phyloP scores from a whole-genome alignment of 129 eudicot genomes.

The Saussurea involucrata region DNA sequence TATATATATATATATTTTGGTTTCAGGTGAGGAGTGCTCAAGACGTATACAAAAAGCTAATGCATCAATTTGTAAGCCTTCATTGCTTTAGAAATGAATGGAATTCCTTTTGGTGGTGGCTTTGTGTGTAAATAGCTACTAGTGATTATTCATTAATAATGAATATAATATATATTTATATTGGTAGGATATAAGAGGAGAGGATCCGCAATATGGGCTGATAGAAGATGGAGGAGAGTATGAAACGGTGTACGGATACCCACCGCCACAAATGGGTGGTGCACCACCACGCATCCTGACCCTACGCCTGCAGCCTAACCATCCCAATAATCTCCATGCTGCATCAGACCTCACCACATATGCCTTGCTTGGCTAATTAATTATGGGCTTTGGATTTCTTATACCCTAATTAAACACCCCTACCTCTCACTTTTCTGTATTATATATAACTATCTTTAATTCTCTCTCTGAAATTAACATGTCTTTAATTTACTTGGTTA shows the following conservation, averaged over 20 bases:
- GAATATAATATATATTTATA: not conserved
- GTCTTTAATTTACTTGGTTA: too few species aligned
- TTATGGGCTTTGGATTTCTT: not conserved
- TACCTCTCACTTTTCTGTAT: not conserved
- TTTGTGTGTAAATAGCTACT: not conserved
- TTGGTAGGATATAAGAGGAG: constrained; percentile 60
- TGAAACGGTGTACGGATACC: constrained; percentile 47
- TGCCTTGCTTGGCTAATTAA: constrained; percentile 53
- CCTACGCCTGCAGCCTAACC: constrained; percentile 49
- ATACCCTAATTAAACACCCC: not conserved
- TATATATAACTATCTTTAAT: not conserved
- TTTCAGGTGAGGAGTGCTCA: constrained; percentile 69
- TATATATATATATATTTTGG: not conserved
- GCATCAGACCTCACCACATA: constrained; percentile 75
- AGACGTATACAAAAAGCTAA: constrained; percentile 50
- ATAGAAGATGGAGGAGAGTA: constrained; percentile 76
- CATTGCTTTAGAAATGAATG: not conserved
- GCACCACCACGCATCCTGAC: constrained; percentile 39
- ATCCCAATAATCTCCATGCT: constrained; percentile 44
- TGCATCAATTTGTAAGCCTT: constrained; percentile 63
- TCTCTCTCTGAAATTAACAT: not conserved
- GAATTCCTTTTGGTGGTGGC: not conserved
- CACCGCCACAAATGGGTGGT: constrained; percentile 35
- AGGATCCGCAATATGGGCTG: constrained; percentile 80
- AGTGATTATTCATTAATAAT: not conserved